Evolutionary conservation across 352 stramenopile genomes (phyloP), one percentile per base, ranked within the genome.

Genomic region (Plasmopara viticola): DNA sequence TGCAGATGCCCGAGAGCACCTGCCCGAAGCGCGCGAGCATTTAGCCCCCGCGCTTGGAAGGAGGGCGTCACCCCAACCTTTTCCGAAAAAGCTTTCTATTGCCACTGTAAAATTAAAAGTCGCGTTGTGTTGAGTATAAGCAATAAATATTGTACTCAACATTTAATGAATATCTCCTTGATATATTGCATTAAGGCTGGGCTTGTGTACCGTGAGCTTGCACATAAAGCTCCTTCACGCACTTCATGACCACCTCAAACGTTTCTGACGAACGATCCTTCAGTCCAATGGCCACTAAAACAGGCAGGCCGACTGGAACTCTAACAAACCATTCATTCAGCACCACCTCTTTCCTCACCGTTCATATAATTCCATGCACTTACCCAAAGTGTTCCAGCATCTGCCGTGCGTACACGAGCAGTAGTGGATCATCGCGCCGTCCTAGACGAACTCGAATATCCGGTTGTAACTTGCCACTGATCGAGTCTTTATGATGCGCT

Each of bases 321-420:
- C 83, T 93, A 45, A 9, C 34, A 15, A 56, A 29, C 2, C 44
- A 51, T 6, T 15, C 8, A 17, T 31, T 55, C 15, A 57, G 47
- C 14, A 3, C 28, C 9, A 44, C 14, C 17, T 28, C 9, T 38
- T 42, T 9, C 48, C 4, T 46, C 28, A 31, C 5, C 14, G 17
- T 46, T 6, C 7, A 54, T 10, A 13, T 17, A 6, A 9, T 56
- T 37, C n/a, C 9, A 29, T 25, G 20, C 20, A 68, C 56, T 30
- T 72, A 94, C 83, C 83, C 81, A 52, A 94, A 90, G 29, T 90
- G 78, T 60, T 94, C 83, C 30, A 90, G 68, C 51, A 94, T 80
- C 43, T 94, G 83, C 29, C 83, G 78, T 30, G 72, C 74, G 48
- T 94, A 94, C 39, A 94, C 80, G 37, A 94, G 64, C 51, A 94